These are phyloP conservation scores for Sechiopsis laciniata DNA, from an alignment of 306 rosid species.

Conservation along the genomic window DNA sequence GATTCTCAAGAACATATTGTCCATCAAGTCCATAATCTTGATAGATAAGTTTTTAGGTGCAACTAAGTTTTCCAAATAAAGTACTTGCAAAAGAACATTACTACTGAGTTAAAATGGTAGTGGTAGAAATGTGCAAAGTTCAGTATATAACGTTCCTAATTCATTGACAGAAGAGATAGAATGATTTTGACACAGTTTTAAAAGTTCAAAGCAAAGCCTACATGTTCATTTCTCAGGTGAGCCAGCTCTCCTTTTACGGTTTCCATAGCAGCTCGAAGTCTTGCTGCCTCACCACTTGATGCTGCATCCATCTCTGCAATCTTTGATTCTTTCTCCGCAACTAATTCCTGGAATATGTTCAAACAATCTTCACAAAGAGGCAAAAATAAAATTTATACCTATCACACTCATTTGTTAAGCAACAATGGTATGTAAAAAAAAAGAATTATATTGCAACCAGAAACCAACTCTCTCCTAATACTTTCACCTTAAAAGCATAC, in stretches of 20 bases:
- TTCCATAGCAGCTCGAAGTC: constrained; percentile 84
- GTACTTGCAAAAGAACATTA: not conserved
- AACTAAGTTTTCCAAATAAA: not conserved
- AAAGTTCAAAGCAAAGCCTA: constrained; percentile 32
- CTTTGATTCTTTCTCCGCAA: constrained; percentile 87
- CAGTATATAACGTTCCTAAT: not conserved
- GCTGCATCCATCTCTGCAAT: constrained; percentile 99
- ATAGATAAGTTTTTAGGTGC: not conserved
- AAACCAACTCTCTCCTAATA: not conserved
- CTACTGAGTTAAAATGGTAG: not conserved
- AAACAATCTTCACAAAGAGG: constrained; percentile 23
- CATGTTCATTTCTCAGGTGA: constrained; percentile 75
- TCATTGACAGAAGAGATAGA: constrained; percentile 1
- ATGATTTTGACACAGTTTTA: not conserved
- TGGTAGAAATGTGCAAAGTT: not conserved
- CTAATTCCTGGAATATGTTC: constrained; percentile 54
- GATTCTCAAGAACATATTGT: not conserved
- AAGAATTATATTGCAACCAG: constrained; percentile 12
- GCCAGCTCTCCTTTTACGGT: constrained; percentile 77
- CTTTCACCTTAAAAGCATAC: not conserved
- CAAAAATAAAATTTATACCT: constrained; percentile 24
- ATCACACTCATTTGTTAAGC: constrained; percentile 10
- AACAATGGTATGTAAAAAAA: not conserved
- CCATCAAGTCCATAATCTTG: constrained; percentile 3
- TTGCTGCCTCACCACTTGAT: constrained; percentile 85